phyloP scores from a whole-genome alignment of 2,329 filamentous ascomycete genomes.

The Apiospora sp. region DNA sequence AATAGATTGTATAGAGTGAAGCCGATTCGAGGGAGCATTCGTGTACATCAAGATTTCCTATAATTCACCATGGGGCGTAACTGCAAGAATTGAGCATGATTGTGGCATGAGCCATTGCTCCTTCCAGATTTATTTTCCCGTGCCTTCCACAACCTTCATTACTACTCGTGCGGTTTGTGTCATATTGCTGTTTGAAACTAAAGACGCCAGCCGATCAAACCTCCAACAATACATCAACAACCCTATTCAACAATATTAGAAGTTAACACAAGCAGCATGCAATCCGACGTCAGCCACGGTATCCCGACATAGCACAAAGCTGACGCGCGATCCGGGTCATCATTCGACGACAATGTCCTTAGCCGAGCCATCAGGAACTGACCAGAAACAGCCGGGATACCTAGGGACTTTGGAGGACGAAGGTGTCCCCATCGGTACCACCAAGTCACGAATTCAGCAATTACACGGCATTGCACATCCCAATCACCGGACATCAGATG shows the following conservation, averaged over 20 bases:
- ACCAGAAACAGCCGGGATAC: slow-evolving; percentile 24
- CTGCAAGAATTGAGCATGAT: slow-evolving; percentile 38
- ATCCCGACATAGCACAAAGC: neutral
- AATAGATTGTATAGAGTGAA: slow-evolving; percentile 68
- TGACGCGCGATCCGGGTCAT: neutral
- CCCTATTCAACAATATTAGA: slow-evolving; percentile 5
- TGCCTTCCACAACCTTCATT: slow-evolving; percentile 1
- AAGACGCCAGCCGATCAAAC: neutral
- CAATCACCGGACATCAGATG: slow-evolving; percentile 30
- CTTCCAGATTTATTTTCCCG: slow-evolving; percentile 27
- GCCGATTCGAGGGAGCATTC: slow-evolving; percentile 33
- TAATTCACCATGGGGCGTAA: slow-evolving; percentile 36
- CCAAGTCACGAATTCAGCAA: slow-evolving; percentile 44
- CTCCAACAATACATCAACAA: neutral
- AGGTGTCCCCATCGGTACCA: slow-evolving; percentile 43
- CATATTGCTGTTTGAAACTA: neutral
- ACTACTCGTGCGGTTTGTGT: neutral
- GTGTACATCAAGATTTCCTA: slow-evolving; percentile 50
- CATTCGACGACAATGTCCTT: slow-evolving; percentile 25
- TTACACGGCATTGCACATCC: slow-evolving; percentile 40
- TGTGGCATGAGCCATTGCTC: slow-evolving; percentile 30
- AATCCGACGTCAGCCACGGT: neutral
- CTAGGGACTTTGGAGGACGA: slow-evolving; percentile 23
- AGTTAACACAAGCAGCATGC: neutral
- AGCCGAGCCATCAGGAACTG: slow-evolving; percentile 28